Evolutionary conservation across 768 basidiomycete species (phyloP), one percentile per base, ranked within the genome.

Genomic region (Albatrellus ellisii): DNA sequence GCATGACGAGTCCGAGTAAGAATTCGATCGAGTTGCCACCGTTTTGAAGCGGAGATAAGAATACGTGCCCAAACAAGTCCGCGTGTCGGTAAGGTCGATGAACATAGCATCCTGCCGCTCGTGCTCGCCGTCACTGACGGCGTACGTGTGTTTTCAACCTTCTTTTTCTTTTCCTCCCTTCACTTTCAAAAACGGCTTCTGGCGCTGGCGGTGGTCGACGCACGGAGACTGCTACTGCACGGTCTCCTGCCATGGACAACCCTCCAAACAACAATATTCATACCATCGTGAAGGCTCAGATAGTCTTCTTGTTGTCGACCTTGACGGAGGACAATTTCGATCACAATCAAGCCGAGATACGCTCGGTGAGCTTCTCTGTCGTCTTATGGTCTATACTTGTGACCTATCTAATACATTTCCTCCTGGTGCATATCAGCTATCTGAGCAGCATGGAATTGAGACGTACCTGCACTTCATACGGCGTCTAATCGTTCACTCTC

Each of bases 391-490:
- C 20, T 24, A 37, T 36, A 51, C 52, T 47, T 46, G 36, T 32
- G 42, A 47, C 42, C 26, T 46, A 41, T 46, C 31, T 20, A 26
- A 18, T 32, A 25, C 42, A 34, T 29, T 43, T 38, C 46, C 39
- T 45, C 37, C 56, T 37, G 52, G 36, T 62, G 20, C 20, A 18
- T n/a, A n/a, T 14, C 20, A 98, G 94, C 77, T 98, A 55, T 87
- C 89, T 49, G 91, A 97, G 59, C 86, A 91, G 57, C 90, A 98
- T 72, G 91, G 92, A 45, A 73, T 90, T 54, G 92, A 95, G 63
- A 95, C 91, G 44, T 95, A 97, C 65, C 75, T 90, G 49, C 92
- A 99, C 63, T 95, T 95, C 68, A 87, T 99, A 52, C 87, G 92
- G 47, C 83, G 94, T 48, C 82, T 95, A 62, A 87, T 97, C 57